Conservation (phyloP, 768 basidiomycete species). For the Rhizopogon salebrosus region DNA sequence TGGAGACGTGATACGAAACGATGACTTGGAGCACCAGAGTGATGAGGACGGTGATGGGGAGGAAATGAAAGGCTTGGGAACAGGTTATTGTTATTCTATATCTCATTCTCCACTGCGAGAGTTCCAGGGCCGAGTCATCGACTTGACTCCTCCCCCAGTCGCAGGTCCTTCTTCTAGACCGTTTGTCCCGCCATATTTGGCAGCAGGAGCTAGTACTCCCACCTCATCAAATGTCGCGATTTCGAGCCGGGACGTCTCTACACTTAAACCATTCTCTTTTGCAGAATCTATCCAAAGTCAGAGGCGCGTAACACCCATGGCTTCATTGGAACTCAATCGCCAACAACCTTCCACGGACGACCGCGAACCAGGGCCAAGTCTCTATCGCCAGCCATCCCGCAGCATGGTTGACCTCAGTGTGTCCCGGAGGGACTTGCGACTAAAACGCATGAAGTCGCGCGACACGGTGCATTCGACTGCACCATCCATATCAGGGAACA, state of each 20-base stretch:
- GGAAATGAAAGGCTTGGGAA: slow-evolving; percentile 18
- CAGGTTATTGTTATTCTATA: slow-evolving; percentile 4
- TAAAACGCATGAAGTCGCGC: slow-evolving; percentile 11
- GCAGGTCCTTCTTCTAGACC: slow-evolving; percentile 4
- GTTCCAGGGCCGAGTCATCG: slow-evolving; percentile 10
- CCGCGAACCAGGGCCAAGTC: slow-evolving; percentile 33
- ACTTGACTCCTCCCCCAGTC: background rate
- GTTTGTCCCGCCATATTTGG: background rate
- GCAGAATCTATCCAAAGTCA: slow-evolving; percentile 1
- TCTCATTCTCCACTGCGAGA: slow-evolving; percentile 5
- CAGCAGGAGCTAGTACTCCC: background rate
- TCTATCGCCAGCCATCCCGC: slow-evolving; percentile 56
- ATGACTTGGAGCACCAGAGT: slow-evolving; percentile 33
- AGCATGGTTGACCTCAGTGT: slow-evolving; percentile 57
- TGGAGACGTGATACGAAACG: slow-evolving; percentile 21
- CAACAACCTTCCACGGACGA: slow-evolving; percentile 13
- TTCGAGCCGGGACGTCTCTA: slow-evolving; percentile 10
- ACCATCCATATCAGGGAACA: slow-evolving; percentile 10
- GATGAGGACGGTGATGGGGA: slow-evolving; percentile 29
- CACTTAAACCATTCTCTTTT: slow-evolving; percentile 11
- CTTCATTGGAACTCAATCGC: background rate
- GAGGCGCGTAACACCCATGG: slow-evolving; percentile 3
- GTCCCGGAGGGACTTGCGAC: slow-evolving; percentile 18
- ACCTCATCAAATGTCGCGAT: background rate
- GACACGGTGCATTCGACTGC: slow-evolving; percentile 9